Evolutionary conservation across 768 basidiomycete genomes (phyloP).

Genomic region (Trametes elegans): DNA sequence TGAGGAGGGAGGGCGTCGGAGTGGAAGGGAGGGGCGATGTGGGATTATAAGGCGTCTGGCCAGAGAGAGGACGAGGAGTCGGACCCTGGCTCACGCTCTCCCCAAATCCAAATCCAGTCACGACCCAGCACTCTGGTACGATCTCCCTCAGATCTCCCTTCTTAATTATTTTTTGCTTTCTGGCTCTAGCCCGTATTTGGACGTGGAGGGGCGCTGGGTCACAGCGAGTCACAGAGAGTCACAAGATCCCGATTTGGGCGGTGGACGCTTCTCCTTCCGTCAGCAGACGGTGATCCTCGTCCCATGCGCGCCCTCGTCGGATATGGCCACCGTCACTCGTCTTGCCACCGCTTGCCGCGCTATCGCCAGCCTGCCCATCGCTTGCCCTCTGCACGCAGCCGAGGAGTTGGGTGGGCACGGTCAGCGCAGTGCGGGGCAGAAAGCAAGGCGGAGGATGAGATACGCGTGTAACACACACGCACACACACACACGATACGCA

Average conservation of each 20-base stretch:
- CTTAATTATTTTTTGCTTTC: conserved; percentile 17
- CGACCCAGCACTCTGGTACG: background rate
- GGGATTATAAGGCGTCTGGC: conserved; percentile 17
- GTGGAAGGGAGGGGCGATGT: conserved; percentile 2
- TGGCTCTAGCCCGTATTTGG: conserved; percentile 10
- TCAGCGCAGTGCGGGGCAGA: background rate
- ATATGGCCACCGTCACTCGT: no score
- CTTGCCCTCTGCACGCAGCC: background rate
- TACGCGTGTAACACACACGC: no score
- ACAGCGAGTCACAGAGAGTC: conserved; percentile 7
- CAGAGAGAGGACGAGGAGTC: conserved; percentile 6
- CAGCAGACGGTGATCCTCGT: conserved; percentile 4
- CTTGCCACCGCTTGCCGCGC: background rate
- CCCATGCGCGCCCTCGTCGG: background rate
- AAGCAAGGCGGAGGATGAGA: conserved; percentile 4
- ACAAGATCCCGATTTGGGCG: background rate
- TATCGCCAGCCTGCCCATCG: conserved; percentile 1
- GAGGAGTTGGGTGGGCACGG: background rate
- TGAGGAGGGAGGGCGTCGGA: conserved; percentile 19
- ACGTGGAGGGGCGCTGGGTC: background rate
- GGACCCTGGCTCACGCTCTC: no score
- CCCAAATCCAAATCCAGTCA: background rate
- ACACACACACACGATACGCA: no score
- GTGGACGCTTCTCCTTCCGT: background rate
- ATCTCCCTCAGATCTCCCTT: background rate